phyloP scores from a whole-genome alignment of 169 alveolate species.

The Cytauxzoon felis region DNA sequence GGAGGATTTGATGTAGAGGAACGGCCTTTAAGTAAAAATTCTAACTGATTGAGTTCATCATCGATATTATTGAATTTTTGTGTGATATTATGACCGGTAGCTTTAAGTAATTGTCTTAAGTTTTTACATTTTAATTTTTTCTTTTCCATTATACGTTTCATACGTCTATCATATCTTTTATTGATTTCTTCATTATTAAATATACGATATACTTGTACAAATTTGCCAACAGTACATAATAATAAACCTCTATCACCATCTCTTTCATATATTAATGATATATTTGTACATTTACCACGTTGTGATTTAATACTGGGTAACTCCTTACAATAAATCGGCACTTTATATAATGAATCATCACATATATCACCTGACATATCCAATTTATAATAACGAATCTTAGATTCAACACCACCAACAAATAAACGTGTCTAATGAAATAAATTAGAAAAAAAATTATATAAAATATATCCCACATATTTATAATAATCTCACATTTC shows the following conservation, averaged over 20 bases:
- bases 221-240: constrained; percentile 7
- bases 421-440: constrained; percentile 26
- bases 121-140: constrained; percentile 35
- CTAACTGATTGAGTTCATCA: constrained; percentile 11
- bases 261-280: background rate
- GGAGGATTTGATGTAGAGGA: too few relatives aligned
- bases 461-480: too few relatives aligned
- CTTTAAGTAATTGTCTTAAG: constrained; percentile 24
- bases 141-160: constrained; percentile 33
- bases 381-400: constrained; percentile 7
- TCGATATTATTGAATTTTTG: constrained; percentile 8
- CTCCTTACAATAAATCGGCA: constrained; percentile 12
- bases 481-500: too few relatives aligned
- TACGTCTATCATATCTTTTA: constrained; percentile 40
- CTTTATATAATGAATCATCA: constrained; percentile 33
- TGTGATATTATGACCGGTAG: constrained; percentile 16
- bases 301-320: constrained; percentile 6
- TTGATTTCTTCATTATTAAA: constrained; percentile 27
- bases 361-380: constrained; percentile 61
- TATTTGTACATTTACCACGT: constrained; percentile 1
- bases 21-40: constrained; percentile 32
- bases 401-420: constrained; percentile 15
- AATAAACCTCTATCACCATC: constrained; percentile 22
- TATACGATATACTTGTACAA: constrained; percentile 15
- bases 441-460: too few relatives aligned